These are phyloP conservation scores for Coix lacrymajobi DNA, from an alignment of 176 grass and related monocot genomes.

Conservation along the genomic window DNA sequence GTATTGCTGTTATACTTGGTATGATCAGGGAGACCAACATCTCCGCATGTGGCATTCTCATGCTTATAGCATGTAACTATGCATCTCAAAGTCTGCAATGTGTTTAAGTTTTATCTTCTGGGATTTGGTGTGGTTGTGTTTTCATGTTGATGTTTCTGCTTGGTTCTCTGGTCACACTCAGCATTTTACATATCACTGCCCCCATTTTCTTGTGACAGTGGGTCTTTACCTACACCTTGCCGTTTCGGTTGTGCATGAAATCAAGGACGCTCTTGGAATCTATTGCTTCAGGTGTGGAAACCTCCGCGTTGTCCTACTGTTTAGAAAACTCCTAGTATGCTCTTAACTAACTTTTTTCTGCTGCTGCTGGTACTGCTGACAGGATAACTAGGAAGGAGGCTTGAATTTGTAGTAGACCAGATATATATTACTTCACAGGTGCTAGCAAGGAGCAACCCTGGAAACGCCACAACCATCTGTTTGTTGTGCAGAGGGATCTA, in stretches of 20 bases:
- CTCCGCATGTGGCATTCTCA: background rate
- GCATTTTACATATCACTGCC: background rate
- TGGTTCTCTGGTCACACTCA: background rate
- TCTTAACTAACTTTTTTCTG: background rate
- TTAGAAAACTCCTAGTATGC: background rate
- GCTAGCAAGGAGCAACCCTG: background rate
- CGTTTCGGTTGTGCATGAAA: constrained; percentile 87
- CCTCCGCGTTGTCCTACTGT: background rate
- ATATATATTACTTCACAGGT: background rate
- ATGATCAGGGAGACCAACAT: background rate
- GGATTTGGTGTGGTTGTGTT: background rate
- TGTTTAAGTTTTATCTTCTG: background rate
- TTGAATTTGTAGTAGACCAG: constrained; percentile 17
- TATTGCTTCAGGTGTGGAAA: constrained; percentile 86
- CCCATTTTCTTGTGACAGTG: constrained; percentile 53
- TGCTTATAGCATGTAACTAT: background rate
- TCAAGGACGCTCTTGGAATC: constrained; percentile 91
- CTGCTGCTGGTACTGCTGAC: constrained; percentile 10
- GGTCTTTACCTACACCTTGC: constrained; percentile 85
- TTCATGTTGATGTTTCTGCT: background rate
- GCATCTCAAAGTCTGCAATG: background rate
- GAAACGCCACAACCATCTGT: background rate
- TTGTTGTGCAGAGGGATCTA: background rate
- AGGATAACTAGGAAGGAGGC: constrained; percentile 98
- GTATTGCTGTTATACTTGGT: background rate